These are phyloP conservation scores for Populus ilicifolia DNA, from an alignment of 345 rosid species.

Conservation along the genomic window DNA sequence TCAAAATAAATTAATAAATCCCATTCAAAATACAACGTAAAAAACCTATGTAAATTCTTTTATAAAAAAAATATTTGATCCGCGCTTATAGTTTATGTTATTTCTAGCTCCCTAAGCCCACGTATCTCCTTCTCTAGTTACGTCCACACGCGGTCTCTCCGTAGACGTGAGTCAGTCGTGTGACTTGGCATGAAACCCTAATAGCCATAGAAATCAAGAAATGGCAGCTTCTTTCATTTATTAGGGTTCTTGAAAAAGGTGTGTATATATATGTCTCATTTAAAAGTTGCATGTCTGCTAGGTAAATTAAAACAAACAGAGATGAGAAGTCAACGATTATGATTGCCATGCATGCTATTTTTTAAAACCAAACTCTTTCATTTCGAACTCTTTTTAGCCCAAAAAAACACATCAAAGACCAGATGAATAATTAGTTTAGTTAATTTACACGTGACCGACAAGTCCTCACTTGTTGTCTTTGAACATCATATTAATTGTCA, in stretches of 20 bases:
- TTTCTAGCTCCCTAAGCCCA: too few relatives aligned
- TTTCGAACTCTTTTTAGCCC: background rate
- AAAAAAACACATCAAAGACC: background rate
- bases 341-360: background rate
- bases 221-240: background rate
- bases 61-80: too few relatives aligned
- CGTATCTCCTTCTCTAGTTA: too few relatives aligned
- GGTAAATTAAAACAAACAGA: too few relatives aligned
- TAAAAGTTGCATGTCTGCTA: background rate
- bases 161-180: constrained; percentile 1
- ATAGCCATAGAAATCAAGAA: background rate
- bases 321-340: background rate
- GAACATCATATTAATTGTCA: background rate
- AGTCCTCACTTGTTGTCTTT: background rate
- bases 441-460: background rate
- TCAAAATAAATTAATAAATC: background rate
- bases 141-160: too few relatives aligned
- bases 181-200: background rate
- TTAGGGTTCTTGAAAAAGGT: background rate
- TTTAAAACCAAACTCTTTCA: background rate
- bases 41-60: too few relatives aligned
- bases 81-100: too few relatives aligned
- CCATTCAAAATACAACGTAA: background rate
- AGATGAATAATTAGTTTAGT: background rate
- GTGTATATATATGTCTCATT: background rate